Conservation (phyloP, 108 stramenopile species). For the Heterococcus sp. region DNA sequence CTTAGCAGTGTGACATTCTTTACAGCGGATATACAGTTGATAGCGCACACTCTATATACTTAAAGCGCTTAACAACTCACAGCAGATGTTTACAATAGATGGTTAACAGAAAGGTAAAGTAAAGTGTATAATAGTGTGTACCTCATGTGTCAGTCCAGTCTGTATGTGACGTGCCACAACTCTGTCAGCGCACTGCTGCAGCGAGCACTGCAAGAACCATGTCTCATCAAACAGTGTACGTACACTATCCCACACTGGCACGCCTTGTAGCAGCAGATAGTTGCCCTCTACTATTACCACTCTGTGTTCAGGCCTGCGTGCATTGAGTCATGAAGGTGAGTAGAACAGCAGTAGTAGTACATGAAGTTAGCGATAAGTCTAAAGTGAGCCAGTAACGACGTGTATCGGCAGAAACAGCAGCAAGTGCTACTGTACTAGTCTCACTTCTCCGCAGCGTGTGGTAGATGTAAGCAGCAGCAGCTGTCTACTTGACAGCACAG, state of each 20-base stretch:
- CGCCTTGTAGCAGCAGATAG: slow-evolving; percentile 45
- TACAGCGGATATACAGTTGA: background rate
- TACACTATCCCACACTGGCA: slow-evolving; percentile 10
- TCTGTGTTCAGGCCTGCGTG: slow-evolving; percentile 5
- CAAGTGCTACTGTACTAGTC: too few relatives aligned
- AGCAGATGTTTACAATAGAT: background rate
- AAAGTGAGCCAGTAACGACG: too few relatives aligned
- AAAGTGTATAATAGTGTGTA: background rate
- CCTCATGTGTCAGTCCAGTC: slow-evolving; percentile 19
- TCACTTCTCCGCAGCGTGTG: too few relatives aligned
- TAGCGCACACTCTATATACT: background rate
- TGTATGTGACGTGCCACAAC: slow-evolving; percentile 12
- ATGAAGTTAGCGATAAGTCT: too few relatives aligned
- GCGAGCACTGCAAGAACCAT: slow-evolving; percentile 18
- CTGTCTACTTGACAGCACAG: too few relatives aligned
- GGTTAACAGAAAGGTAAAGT: background rate
- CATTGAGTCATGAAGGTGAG: too few relatives aligned
- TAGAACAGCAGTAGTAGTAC: too few relatives aligned
- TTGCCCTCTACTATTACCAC: slow-evolving; percentile 52
- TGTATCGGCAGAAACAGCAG: too few relatives aligned
- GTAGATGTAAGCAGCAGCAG: too few relatives aligned
- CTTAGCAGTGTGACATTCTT: background rate
- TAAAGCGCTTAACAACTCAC: background rate
- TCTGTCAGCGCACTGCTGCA: slow-evolving; percentile 6
- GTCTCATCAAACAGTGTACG: slow-evolving; percentile 20